Evolutionary conservation across 805 yeast species (phyloP).

Genomic region (Nematodospora valgi): DNA sequence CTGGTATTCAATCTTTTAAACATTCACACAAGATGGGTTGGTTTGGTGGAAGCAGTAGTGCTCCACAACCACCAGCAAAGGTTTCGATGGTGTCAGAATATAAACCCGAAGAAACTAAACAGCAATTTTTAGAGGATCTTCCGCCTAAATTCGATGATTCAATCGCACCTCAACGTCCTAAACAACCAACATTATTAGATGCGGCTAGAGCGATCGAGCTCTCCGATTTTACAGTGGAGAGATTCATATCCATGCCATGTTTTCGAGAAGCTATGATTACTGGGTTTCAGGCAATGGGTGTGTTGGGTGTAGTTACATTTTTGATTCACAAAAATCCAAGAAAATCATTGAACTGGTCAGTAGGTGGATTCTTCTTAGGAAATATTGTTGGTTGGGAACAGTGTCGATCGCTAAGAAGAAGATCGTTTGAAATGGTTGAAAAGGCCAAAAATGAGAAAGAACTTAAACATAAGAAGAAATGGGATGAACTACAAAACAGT

Average conservation of each 20-base stretch:
- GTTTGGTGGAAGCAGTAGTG: slow-evolving; percentile 29
- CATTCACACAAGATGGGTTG: slow-evolving; percentile 32
- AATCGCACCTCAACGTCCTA: slow-evolving; percentile 2
- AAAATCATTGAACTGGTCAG: slow-evolving; percentile 75
- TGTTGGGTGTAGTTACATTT: slow-evolving; percentile 64
- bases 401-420: slow-evolving; percentile 69
- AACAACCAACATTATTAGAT: slow-evolving; percentile 17
- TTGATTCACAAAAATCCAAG: slow-evolving; percentile 59
- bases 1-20: neutral
- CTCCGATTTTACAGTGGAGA: slow-evolving; percentile 51
- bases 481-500: slow-evolving; percentile 17
- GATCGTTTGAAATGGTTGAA: slow-evolving; percentile 63
- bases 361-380: slow-evolving; percentile 77
- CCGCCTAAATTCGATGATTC: slow-evolving; percentile 49
- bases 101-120: slow-evolving; percentile 4
- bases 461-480: slow-evolving; percentile 30
- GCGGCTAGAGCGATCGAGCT: slow-evolving; percentile 43
- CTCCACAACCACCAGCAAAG: slow-evolving; percentile 24
- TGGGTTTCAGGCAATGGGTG: slow-evolving; percentile 71
- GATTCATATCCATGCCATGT: slow-evolving; percentile 64
- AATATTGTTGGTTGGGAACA: slow-evolving; percentile 90
- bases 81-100: slow-evolving; percentile 33
- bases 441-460: slow-evolving; percentile 55
- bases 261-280: slow-evolving; percentile 76
- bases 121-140: slow-evolving; percentile 45